Conservation (phyloP, 225 moss, liverwort and hornwort genomes). For the Bryoerythrophyllum caledonicum region DNA sequence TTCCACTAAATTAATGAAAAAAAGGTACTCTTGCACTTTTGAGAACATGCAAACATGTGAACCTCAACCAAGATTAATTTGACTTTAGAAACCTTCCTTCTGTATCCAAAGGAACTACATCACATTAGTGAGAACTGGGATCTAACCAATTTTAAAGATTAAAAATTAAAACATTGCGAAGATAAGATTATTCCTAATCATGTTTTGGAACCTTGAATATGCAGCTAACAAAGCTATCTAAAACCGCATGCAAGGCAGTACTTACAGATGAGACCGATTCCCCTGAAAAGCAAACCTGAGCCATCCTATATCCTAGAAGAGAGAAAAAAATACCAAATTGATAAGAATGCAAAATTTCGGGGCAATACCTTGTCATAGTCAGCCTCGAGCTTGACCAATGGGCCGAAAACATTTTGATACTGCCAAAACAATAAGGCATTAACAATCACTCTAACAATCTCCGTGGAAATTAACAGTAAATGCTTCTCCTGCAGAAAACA, state of each 20-base stretch:
- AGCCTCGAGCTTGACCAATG: conserved; percentile 80
- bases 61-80: background rate
- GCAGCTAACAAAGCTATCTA: background rate
- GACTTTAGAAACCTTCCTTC: background rate
- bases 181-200: background rate
- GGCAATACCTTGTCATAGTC: conserved; percentile 74
- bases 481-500: background rate
- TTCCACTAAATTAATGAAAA: background rate
- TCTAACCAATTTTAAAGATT: background rate
- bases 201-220: background rate
- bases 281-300: background rate
- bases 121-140: background rate
- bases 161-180: background rate
- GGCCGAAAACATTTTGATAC: conserved; percentile 88
- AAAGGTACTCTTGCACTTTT: background rate
- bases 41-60: background rate
- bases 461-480: too few species aligned
- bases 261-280: background rate
- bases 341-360: background rate
- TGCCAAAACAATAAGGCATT: conserved; percentile 32
- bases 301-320: background rate
- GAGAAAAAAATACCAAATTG: background rate
- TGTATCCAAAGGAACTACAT: background rate
- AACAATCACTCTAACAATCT: background rate
- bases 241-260: background rate